Evolutionary conservation across 106 monocot species (phyloP).

Genomic region (Dactylorhiza incarnata): DNA sequence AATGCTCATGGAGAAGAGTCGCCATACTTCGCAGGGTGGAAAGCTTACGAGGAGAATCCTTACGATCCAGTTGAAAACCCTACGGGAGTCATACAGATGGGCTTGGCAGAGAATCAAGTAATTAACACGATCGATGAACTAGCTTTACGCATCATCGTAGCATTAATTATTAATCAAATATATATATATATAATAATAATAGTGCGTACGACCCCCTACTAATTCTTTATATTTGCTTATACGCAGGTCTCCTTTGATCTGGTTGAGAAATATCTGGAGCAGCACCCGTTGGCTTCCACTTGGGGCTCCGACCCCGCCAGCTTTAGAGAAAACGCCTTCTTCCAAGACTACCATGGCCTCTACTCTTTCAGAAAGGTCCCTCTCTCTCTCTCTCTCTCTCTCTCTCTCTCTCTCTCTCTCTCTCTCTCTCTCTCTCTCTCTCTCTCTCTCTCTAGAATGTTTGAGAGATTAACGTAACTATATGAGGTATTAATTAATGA

Average conservation of each 20-base stretch:
- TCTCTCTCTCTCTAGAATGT: too few relatives aligned
- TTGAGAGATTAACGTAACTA: background rate
- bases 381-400: background rate
- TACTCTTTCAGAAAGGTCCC: conserved; percentile 46
- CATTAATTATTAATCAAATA: too few relatives aligned
- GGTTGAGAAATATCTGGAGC: conserved; percentile 42
- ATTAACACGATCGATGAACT: too few relatives aligned
- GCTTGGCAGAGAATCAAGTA: conserved; percentile 67
- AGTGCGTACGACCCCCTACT: background rate
- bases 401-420: background rate
- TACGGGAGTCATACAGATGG: conserved; percentile 65
- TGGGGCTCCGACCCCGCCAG: conserved; percentile 24
- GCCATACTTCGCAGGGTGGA: conserved; percentile 62
- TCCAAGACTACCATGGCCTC: conserved; percentile 68
- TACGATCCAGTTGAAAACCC: conserved; percentile 39
- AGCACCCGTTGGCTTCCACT: conserved; percentile 32
- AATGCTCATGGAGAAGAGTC: conserved; percentile 38
- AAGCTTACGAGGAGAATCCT: conserved; percentile 59
- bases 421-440: too few relatives aligned
- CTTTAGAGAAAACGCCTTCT: conserved; percentile 62
- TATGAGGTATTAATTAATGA: background rate
- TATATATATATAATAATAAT: background rate
- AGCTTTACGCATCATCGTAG: background rate
- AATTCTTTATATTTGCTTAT: background rate
- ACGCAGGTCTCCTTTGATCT: conserved; percentile 36